phyloP scores from a whole-genome alignment of 805 yeast genomes.

The Saccharomycopsis lassenensis region DNA sequence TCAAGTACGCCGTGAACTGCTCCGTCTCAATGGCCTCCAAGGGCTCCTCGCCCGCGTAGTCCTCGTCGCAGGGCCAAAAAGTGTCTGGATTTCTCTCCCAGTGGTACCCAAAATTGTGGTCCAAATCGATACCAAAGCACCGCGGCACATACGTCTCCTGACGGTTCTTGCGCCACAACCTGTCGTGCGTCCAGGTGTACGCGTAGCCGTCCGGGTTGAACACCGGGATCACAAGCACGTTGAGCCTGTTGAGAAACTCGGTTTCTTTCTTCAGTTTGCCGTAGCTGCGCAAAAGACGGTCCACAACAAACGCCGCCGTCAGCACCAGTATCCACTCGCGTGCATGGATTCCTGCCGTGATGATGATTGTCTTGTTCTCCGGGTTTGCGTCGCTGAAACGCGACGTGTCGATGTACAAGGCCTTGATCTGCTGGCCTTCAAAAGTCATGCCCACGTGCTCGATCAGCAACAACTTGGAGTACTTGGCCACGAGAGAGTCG shows the following conservation, averaged over 20 bases:
- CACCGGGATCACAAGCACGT: constrained; percentile 71
- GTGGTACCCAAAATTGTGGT: constrained; percentile 70
- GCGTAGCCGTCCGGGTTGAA: constrained; percentile 88
- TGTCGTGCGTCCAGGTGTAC: constrained; percentile 67
- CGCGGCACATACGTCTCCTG: constrained; percentile 57
- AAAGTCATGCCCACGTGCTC: constrained; percentile 66
- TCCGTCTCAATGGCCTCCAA: constrained; percentile 55
- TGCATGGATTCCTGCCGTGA: constrained; percentile 82
- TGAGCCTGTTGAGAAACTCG: constrained; percentile 43
- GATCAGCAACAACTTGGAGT: constrained; percentile 49
- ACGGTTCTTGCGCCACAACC: constrained; percentile 84
- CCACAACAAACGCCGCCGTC: constrained; percentile 48
- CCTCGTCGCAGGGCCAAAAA: constrained; percentile 66
- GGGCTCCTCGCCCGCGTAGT: constrained; percentile 65
- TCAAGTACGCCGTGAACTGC: constrained; percentile 37
- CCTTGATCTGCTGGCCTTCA: constrained; percentile 63
- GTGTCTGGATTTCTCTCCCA: constrained; percentile 55
- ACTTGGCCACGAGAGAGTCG: constrained; percentile 45
- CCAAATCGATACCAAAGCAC: constrained; percentile 80
- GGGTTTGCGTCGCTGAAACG: constrained; percentile 27
- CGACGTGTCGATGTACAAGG: constrained; percentile 49
- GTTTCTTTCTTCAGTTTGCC: constrained; percentile 30
- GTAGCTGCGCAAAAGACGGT: constrained; percentile 36
- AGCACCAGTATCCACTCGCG: constrained; percentile 83
- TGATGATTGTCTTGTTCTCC: constrained; percentile 52